Evolutionary conservation across 2,329 filamentous ascomycete species (phyloP).

Genomic region (Calonectria ilicicola): DNA sequence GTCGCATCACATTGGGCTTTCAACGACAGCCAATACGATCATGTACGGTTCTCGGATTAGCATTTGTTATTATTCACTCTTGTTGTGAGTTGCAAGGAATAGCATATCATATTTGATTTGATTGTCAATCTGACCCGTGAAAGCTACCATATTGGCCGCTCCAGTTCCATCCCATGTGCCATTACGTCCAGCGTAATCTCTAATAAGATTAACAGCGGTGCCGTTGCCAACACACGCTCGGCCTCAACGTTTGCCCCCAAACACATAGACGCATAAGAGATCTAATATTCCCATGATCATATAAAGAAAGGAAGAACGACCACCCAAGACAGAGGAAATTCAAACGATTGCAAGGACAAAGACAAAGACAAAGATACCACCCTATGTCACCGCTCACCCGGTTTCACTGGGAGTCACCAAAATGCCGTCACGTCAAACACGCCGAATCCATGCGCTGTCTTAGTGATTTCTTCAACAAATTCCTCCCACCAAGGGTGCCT

Average conservation of each 20-base stretch:
- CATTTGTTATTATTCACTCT: background rate
- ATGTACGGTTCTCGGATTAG: background rate
- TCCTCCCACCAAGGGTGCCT: slow-evolving; percentile 3
- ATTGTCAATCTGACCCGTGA: background rate
- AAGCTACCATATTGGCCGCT: background rate
- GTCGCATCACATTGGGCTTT: background rate
- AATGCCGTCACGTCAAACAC: background rate
- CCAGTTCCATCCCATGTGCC: background rate
- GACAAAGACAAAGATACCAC: background rate
- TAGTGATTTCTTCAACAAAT: background rate
- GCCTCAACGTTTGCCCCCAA: background rate
- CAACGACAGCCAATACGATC: background rate
- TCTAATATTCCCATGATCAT: background rate
- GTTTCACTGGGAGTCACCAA: background rate
- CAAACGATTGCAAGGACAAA: background rate
- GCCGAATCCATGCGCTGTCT: background rate
- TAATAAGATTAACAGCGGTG: background rate
- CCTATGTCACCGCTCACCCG: background rate
- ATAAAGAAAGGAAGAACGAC: background rate
- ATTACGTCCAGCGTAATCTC: slow-evolving; percentile 6
- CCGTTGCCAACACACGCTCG: background rate
- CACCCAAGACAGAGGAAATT: background rate
- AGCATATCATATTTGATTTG: background rate
- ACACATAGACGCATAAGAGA: background rate
- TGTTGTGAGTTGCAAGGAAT: background rate